Evolutionary conservation across 306 rosid genomes (phyloP), one percentile per base, ranked within the genome.

Genomic region (Mucuna pruriens): DNA sequence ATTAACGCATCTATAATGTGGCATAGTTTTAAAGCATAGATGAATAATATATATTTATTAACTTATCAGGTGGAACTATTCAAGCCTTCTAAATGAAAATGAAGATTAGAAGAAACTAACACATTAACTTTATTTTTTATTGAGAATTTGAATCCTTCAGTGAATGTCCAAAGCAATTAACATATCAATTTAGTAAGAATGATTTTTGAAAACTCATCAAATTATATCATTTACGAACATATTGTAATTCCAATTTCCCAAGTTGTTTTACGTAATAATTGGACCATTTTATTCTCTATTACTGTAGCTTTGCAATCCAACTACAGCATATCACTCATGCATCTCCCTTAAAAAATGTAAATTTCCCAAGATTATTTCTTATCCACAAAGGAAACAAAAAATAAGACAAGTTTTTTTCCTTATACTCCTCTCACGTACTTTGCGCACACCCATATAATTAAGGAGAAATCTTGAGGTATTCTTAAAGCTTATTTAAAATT

Each of bases 31-130:
- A 17, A 40, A 74, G 39, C 46, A 54, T 54, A 78, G n/a, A n/a
- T 62, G 61, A 39, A 46, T 76, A 60, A 4, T 20, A 13, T n/a
- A n/a, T n/a, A n/a, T 16, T 51, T 16, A 13, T 54, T 38, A 22
- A 22, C 16, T 57, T 75, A 84, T 79, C 5, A 23, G 58, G 26
- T 20, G 13, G 12, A 52, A 52, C 11, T 25, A 20, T 20, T 55
- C 29, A 76, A 73, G 64, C 38, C 45, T 46, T 25, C 19, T 65
- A 23, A 52, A 58, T 57, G 63, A 82, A 49, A 62, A 29, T 74
- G 60, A 54, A 75, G 51, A 62, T 54, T 63, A 71, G 67, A 83
- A 64, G 45, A 68, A 81, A 77, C 81, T 29, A 29, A 29, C 3
- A 3, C 31, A 29, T 29, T 29, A 29, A 29, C 31, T 29, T 29